Evolutionary conservation across 306 rosid species (phyloP).

Genomic region (Prunus armeniaca): DNA sequence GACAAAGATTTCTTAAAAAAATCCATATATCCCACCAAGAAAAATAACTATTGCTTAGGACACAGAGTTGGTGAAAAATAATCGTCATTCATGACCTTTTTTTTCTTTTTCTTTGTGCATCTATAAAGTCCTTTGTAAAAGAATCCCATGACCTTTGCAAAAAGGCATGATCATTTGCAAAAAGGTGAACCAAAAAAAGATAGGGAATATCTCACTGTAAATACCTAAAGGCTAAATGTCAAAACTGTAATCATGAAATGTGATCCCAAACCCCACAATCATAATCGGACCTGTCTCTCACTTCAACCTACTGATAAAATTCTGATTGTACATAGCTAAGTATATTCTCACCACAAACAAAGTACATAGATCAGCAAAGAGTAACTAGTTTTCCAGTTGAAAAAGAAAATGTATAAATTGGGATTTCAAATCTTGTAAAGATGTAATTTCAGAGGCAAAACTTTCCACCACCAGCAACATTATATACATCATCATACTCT

Average conservation of each 20-base stretch:
- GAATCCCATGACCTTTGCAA: slow-evolving; percentile 11
- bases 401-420: background rate
- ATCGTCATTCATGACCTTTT: slow-evolving; percentile 2
- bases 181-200: slow-evolving; percentile 3
- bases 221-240: slow-evolving; percentile 13
- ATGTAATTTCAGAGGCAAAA: slow-evolving; percentile 5
- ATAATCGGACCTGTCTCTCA: background rate
- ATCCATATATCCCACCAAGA: background rate
- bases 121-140: background rate
- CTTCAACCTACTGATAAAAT: background rate
- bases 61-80: background rate
- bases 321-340: background rate
- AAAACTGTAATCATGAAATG: slow-evolving; percentile 11
- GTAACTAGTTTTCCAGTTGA: background rate
- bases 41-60: too few relatives aligned
- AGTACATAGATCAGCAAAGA: background rate
- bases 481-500: background rate
- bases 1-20: background rate
- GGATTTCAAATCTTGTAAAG: background rate
- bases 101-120: background rate
- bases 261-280: slow-evolving; percentile 11
- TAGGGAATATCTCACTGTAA: background rate
- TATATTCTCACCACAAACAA: background rate
- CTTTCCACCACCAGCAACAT: background rate
- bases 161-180: slow-evolving; percentile 4